Conservation (phyloP, 2,329 filamentous ascomycete species). For the Penicillium palitans region DNA sequence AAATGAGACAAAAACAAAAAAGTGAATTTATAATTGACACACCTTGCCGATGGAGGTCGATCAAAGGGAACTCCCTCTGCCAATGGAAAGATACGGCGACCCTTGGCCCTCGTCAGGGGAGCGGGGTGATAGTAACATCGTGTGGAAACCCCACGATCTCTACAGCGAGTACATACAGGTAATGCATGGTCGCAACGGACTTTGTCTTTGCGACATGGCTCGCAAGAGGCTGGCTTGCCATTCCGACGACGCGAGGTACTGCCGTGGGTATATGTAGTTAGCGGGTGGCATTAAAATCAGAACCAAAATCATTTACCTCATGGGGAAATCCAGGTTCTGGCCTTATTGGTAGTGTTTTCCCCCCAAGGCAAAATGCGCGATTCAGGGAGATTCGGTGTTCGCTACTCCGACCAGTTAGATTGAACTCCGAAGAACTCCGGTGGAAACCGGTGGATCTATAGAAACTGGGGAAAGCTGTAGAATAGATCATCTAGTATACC, state of each 20-base stretch:
- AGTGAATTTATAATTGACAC: neutral
- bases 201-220: constrained; percentile 36
- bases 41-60: constrained; percentile 10
- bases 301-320: neutral
- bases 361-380: neutral
- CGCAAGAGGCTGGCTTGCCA: constrained; percentile 35
- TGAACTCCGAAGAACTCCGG: constrained; percentile 20
- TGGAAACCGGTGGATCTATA: constrained; percentile 13
- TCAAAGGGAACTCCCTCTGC: constrained; percentile 16
- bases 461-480: neutral
- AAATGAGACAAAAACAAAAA: neutral
- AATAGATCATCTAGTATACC: neutral
- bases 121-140: constrained; percentile 38
- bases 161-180: constrained; percentile 32
- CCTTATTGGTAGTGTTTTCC: neutral
- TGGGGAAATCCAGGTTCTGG: neutral
- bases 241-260: constrained; percentile 30
- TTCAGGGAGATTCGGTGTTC: constrained; percentile 12
- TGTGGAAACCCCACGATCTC: constrained; percentile 20
- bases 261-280: neutral
- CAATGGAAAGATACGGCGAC: constrained; percentile 12
- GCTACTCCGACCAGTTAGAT: constrained; percentile 12
- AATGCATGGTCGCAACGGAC: constrained; percentile 34
- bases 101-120: constrained; percentile 27
- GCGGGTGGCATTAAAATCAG: neutral